phyloP scores from a whole-genome alignment of 495 filamentous ascomycete genomes.

The Aspergillus biplanus region DNA sequence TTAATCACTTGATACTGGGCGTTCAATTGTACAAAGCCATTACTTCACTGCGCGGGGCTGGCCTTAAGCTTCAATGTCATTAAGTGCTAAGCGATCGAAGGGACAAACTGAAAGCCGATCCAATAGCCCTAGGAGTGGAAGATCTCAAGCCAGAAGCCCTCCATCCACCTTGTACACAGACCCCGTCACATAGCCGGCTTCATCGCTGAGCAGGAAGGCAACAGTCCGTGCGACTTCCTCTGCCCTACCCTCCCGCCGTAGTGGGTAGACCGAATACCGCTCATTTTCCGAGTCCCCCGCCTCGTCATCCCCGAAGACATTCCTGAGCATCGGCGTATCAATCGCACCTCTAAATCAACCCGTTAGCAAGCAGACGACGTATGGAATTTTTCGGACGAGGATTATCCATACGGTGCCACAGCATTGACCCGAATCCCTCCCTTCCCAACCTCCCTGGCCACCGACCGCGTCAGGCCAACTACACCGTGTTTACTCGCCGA shows the following conservation, averaged over 20 bases:
- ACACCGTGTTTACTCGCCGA: conserved; percentile 58
- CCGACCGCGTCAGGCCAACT: conserved; percentile 57
- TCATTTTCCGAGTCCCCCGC: conserved; percentile 30
- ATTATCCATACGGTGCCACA: conserved; percentile 54
- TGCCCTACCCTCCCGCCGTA: conserved; percentile 52
- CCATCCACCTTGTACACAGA: conserved; percentile 57
- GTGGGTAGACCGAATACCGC: conserved; percentile 11
- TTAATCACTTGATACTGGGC: no score
- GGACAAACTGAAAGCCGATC: no score
- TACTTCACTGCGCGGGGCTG: no score
- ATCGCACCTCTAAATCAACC: conserved; percentile 32
- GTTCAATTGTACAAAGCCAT: no score
- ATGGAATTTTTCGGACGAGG: no score
- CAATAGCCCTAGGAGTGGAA: no score
- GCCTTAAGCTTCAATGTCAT: no score
- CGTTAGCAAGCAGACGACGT: no score
- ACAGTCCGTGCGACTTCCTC: conserved; percentile 56
- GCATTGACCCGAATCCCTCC: conserved; percentile 57
- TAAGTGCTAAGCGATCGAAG: no score
- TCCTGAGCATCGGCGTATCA: conserved; percentile 45
- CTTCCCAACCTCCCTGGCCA: conserved; percentile 58
- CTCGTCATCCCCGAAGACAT: conserved; percentile 41
- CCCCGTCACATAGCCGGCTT: conserved; percentile 59
- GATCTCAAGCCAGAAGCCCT: conserved; percentile 16
- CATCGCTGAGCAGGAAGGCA: conserved; percentile 52